Conservation (phyloP, 805 yeast species). For the Candida vaughaniae region DNA sequence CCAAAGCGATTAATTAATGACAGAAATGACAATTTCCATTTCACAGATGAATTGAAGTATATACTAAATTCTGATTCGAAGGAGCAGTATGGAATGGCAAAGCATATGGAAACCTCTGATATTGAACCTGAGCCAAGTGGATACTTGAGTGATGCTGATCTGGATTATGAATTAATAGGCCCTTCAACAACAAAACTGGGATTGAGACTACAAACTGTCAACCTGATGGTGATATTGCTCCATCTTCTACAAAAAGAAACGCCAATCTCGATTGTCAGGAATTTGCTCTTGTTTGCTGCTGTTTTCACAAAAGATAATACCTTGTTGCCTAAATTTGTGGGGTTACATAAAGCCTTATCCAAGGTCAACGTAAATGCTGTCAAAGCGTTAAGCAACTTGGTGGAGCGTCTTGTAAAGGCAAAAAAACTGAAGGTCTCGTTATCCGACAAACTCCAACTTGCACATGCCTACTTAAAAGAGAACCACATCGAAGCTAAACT, state of each 20-base stretch:
- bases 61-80: slow-evolving; percentile 7
- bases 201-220: slow-evolving; percentile 1
- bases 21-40: slow-evolving; percentile 7
- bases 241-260: slow-evolving; percentile 19
- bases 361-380: slow-evolving; percentile 16
- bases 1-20: neutral
- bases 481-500: too few species aligned
- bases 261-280: slow-evolving; percentile 23
- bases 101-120: slow-evolving; percentile 31
- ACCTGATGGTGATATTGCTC: neutral
- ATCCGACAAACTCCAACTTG: neutral
- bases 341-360: slow-evolving; percentile 19
- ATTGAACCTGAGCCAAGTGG: slow-evolving; percentile 9
- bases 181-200: neutral
- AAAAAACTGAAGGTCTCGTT: slow-evolving; percentile 5
- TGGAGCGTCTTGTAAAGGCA: slow-evolving; percentile 21
- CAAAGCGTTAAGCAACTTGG: slow-evolving; percentile 20
- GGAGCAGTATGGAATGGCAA: slow-evolving; percentile 14
- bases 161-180: slow-evolving; percentile 9
- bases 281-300: slow-evolving; percentile 23
- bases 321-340: slow-evolving; percentile 17
- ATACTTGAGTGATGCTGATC: slow-evolving; percentile 17
- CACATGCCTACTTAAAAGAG: neutral
- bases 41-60: slow-evolving; percentile 3
- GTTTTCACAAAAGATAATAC: slow-evolving; percentile 17